Percentiles rank a stretch among this genome's conserved stretches.
These are phyloP conservation scores for Mycena maculata DNA, from an alignment of 768 basidiomycete genomes.

Conservation along the genomic window DNA sequence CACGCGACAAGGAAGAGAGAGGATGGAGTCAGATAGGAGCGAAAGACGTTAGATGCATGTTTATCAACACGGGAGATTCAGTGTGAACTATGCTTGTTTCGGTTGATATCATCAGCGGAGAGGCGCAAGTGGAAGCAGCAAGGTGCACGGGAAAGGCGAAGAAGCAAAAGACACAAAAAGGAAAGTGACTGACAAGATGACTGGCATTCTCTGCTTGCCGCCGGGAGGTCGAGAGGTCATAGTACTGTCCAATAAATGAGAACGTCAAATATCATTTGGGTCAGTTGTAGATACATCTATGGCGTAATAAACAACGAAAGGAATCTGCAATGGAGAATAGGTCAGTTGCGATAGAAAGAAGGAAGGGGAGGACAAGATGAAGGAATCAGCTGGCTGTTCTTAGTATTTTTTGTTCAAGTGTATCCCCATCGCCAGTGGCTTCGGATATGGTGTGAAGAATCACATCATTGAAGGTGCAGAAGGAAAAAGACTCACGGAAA, in stretches of 20 bases:
- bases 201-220: conserved; percentile 97
- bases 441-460: conserved; percentile 58
- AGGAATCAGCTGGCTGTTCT: conserved; percentile 71
- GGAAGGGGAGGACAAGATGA: conserved; percentile 5
- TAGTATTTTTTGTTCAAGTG: conserved; percentile 58
- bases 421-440: conserved; percentile 61
- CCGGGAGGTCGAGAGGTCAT: too few species aligned
- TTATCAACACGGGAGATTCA: conserved; percentile 89
- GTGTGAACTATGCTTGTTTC: conserved; percentile 95
- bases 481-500: conserved; percentile 20
- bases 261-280: too few species aligned
- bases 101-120: conserved; percentile 66
- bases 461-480: conserved; percentile 55
- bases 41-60: conserved; percentile 94
- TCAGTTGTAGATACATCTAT: too few species aligned
- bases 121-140: not conserved
- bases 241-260: too few species aligned
- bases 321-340: not conserved
- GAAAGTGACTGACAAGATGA: conserved; percentile 73
- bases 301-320: not conserved
- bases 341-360: not conserved
- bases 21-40: conserved; percentile 92
- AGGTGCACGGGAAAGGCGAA: conserved; percentile 12
- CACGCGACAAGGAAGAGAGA: conserved; percentile 24
- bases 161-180: conserved; percentile 21